Base-by-base conservation (phyloP, 768 basidiomycete genomes). In the Podaxis mareebaensis region DNA sequence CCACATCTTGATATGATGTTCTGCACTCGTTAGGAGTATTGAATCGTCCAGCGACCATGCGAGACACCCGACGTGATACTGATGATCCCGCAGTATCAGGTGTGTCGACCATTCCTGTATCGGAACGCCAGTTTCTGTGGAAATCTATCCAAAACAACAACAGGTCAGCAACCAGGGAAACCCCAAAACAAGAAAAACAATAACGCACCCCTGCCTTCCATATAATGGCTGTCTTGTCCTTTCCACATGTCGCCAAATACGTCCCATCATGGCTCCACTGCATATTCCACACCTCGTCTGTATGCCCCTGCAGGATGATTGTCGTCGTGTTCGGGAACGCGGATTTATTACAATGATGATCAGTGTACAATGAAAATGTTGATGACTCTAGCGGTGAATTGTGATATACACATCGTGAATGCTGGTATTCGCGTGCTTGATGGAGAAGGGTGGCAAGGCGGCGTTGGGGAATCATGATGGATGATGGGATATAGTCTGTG, bases 221-320 rank as follows among this genome's bases (percentile, higher is more conserved):
- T 55, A 99, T 90, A 60, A 97, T 92, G 6, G 91, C 95, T 4
- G 84, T 82, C 77, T 85, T 87, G 75, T 99, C 96, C 74, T 86
- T 92, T 61, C 95, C 91, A 40, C 91, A 92, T 67, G 89, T 95
- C 33, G 96, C 97, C 55, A 99, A 80, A 69, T 83, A 88, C 54
- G 76, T 75, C 2, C 97, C 97, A 72, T 90, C 88, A 68, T 92
- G 93, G 75, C 95, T 96, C 96, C 96, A 99, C 72, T 90, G 91
- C 64, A 99, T 75, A 71, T 91, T 88, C 96, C 96, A 99, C 48
- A 99, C 95, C 73, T 99, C 95, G 71, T 99, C 93, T 11, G 81
- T 83, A 74, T 98, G 96, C 33, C 89, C 92, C 51, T 88, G 85
- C 64, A 98, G 78, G 57, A 95, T 89, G 26, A 91, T 89, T 3